Percentiles rank a stretch among this genome's conserved stretches.
Evolutionary conservation across 139 green algal species (phyloP).

Genomic region (Zygnema cylindricum): DNA sequence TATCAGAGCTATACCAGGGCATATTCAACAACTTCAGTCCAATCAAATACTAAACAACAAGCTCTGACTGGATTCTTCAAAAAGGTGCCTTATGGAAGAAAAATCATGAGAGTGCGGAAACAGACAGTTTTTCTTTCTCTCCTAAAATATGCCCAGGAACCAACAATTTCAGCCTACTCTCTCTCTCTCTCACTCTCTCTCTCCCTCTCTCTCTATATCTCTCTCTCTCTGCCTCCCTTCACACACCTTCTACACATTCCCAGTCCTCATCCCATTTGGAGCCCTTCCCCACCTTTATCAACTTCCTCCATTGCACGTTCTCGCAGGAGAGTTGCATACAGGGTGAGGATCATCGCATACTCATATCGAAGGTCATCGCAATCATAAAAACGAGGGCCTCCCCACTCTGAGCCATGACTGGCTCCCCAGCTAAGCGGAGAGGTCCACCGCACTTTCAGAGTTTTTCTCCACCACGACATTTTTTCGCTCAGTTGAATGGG

Average conservation of each 20-base stretch:
- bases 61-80: too few species aligned
- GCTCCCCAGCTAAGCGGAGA: slow-evolving; percentile 22
- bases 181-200: not conserved
- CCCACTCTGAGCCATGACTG: not conserved
- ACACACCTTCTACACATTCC: too few species aligned
- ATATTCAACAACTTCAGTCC: too few species aligned
- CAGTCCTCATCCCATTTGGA: not conserved
- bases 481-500: not conserved
- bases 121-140: too few species aligned
- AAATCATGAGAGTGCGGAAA: too few species aligned
- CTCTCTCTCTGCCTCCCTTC: too few species aligned
- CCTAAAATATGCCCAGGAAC: too few species aligned
- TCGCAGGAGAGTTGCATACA: slow-evolving; percentile 50
- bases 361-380: slow-evolving; percentile 46
- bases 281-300: slow-evolving; percentile 6
- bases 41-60: too few species aligned
- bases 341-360: slow-evolving; percentile 15
- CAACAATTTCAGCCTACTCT: slow-evolving; percentile 5
- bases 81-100: too few species aligned
- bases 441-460: slow-evolving; percentile 38
- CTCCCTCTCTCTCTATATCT: too few species aligned
- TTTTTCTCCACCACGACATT: slow-evolving; percentile 20
- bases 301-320: slow-evolving; percentile 30
- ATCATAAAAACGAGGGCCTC: slow-evolving; percentile 10
- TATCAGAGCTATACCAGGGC: too few species aligned